These are phyloP conservation scores for Hymenotorrendiella dingleyae DNA, from an alignment of 2,329 filamentous ascomycete species.

Conservation along the genomic window DNA sequence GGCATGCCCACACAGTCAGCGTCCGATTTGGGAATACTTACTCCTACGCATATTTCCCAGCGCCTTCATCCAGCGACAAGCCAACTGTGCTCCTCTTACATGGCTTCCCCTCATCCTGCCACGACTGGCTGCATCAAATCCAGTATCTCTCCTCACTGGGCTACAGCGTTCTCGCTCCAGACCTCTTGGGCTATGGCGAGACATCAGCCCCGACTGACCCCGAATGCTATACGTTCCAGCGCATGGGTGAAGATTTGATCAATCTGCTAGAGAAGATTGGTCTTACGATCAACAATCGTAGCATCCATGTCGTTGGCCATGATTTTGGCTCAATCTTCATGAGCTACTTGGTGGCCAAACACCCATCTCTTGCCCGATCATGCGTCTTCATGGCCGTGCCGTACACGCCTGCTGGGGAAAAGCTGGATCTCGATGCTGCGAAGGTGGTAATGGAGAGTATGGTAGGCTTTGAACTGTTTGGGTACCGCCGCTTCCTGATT, in stretches of 20 bases:
- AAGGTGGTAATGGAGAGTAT: not conserved
- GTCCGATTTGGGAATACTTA: not conserved
- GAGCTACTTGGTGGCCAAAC: not conserved
- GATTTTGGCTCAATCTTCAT: not conserved
- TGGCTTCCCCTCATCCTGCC: not conserved
- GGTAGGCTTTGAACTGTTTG: conserved; percentile 5
- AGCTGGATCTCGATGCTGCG: not conserved
- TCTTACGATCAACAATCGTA: not conserved
- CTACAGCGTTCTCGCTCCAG: conserved; percentile 46
- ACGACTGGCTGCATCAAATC: not conserved
- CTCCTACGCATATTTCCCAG: not conserved
- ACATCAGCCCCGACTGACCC: not conserved
- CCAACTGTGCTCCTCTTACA: not conserved
- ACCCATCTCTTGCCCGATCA: not conserved
- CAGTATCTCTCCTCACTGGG: not conserved
- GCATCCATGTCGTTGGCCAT: not conserved
- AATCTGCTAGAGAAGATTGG: not conserved
- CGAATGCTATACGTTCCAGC: not conserved
- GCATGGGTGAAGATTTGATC: not conserved
- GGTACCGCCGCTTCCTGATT: not conserved
- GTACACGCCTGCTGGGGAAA: not conserved
- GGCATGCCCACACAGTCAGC: not conserved
- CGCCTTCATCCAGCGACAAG: not conserved
- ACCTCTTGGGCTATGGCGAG: conserved; percentile 44
- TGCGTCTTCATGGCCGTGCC: not conserved